Evolutionary conservation across 2,329 filamentous ascomycete species (phyloP), one percentile per base, ranked within the genome.

Genomic region (Fusarium devonianum): DNA sequence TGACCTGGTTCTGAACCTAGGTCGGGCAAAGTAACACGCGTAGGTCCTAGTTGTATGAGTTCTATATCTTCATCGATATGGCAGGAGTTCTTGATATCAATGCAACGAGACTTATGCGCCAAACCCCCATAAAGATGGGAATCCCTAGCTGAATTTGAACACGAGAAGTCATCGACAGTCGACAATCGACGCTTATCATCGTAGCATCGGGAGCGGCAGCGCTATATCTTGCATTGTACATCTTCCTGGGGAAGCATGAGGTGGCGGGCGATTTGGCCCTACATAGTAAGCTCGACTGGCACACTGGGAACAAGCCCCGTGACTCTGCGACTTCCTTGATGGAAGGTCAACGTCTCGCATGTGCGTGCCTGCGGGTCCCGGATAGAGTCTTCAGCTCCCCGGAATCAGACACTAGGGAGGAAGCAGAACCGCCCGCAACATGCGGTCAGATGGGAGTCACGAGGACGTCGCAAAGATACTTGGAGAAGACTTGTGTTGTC

Each of bases 171-270:
- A 16, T 32, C 13, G n/a, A 13, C 21, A 13, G 13, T 6, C 11
- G 4, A 22, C 4, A 21, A 5, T n/a, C 11, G 29, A 19, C 22
- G 23, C 23, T 32, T 23, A 36, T 16, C 32, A 30, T 44, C 41
- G 41, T 44, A 32, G 41, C 23, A 36, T 21, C 23, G 41, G 41
- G 41, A 41, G 43, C 49, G 54, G 32, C 40, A 43, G 44, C 57
- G 51, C 56, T 62, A 37, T 63, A 58, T 63, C 57, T 63, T 63
- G 62, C 62, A 64, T 64, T 43, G 46, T 45, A 33, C 30, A 45
- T 37, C 43, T 40, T 46, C 37, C 46, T 32, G 42, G 46, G 48
- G 37, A 47, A 37, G 48, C 32, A 54, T 48, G n/a, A n/a, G n/a
- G n/a, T n/a, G 30, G 35, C 37, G 43, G 30, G 33, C 34, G 26